A percentile compares a stretch with the other conserved stretches of the same genome.
phyloP scores from a whole-genome alignment of 441 rosid genomes.

The Erodium texanum region DNA sequence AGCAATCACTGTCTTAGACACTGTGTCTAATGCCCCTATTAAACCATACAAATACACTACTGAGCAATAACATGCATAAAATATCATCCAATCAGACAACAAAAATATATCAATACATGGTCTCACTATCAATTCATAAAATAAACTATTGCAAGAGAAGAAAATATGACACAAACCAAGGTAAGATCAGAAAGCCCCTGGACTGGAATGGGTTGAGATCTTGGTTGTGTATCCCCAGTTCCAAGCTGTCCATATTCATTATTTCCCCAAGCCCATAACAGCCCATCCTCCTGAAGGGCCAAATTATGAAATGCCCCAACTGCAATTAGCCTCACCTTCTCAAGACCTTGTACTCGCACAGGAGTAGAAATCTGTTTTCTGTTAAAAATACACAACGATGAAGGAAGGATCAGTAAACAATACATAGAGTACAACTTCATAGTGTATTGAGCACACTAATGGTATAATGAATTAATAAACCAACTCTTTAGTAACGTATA shows the following conservation, averaged over 20 bases:
- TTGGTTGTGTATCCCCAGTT: conserved; percentile 96
- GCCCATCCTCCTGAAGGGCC: conserved; percentile 91
- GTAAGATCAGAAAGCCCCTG: conserved; percentile 73
- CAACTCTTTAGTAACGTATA: conserved; percentile 3
- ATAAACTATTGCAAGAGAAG: background rate
- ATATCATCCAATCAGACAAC: too few relatives aligned
- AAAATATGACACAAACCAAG: conserved; percentile 47
- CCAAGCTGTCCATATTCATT: conserved; percentile 99
- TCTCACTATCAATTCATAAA: too few relatives aligned
- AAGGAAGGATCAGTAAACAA: background rate
- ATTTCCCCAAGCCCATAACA: conserved; percentile 98
- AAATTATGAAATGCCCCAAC: conserved; percentile 98
- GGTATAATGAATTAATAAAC: background rate
- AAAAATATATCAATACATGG: too few relatives aligned
- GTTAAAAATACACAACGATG: conserved; percentile 16
- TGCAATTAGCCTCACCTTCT: conserved; percentile 70
- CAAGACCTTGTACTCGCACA: conserved; percentile 96
- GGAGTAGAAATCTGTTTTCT: conserved; percentile 97
- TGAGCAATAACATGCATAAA: too few relatives aligned
- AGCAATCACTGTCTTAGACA: too few relatives aligned
- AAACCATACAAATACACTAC: too few relatives aligned
- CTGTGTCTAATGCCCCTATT: too few relatives aligned
- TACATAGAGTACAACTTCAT: background rate
- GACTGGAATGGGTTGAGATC: conserved; percentile 87
- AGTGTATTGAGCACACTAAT: conserved; percentile 8